Base-by-base conservation (phyloP, 2,329 filamentous ascomycete genomes). In the Phaeosphaeriaceae sp. region DNA sequence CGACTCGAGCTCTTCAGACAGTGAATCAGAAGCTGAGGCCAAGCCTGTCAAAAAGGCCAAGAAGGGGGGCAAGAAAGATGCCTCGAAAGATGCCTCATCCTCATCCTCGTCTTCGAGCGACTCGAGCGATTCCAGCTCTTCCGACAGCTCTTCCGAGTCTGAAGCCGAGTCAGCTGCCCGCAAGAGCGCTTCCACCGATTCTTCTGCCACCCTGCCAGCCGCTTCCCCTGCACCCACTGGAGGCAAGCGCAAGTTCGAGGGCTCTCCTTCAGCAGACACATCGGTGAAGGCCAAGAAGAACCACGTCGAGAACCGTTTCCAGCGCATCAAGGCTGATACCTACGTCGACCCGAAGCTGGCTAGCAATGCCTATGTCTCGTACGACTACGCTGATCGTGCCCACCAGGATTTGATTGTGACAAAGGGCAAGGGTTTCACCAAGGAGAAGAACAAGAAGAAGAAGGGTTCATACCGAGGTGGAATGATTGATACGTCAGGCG, bases 381-480 rank as follows among this genome's bases (percentile, higher is more conserved):
- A 97, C 76, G 89, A 91, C 63, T 99, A 98, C 80, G 94, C 93
- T 22, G 90, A 95, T 69, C 88, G 88, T 68, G 96, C 96, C 9
- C 91, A 93, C 74, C 86, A 92, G 67, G 93, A 97, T 75, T 82
- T 99, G 62, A 91, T 93, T 49, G 86, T 97, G 41, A 98, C 94
- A 31, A 92, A 90, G 76, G 95, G 95, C 71, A 98, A 97, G 82
- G 93, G 92, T 3, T 99, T 99, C 81, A 98, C 94, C 59, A 99
- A 99, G 84, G 95, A 98, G 83, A 99, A 99, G 88, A 99, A 99
- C 82, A 99, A 99, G 76, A 80, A 81, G 73, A 82, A 82, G 75
- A 85, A 88, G 69, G 95, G 95, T 51, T 92, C 90, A 66, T 99
- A 97, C 84, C 88, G 91, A 48, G 95, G 95, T 46, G 95, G 95